Conservation (phyloP, 2,329 filamentous ascomycete genomes). For the Fusarium domesticum region DNA sequence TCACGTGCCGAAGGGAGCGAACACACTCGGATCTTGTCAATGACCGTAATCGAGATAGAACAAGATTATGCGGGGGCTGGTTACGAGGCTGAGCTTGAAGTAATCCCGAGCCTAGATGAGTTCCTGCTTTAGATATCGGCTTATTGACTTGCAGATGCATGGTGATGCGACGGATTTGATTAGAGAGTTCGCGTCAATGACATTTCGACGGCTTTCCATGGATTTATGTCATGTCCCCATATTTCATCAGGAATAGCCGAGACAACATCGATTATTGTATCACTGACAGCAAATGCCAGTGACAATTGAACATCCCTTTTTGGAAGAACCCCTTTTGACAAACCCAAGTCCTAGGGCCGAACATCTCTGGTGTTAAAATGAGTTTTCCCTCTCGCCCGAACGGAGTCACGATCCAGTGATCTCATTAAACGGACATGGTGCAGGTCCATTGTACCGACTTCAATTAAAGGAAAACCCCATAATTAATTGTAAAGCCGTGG, state of each 20-base stretch:
- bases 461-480: conserved; percentile 1
- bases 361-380: background rate
- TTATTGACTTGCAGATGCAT: background rate
- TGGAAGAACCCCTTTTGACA: too few relatives aligned
- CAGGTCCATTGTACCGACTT: conserved; percentile 4
- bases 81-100: background rate
- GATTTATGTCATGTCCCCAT: background rate
- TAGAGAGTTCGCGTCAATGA: background rate
- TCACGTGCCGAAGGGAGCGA: background rate
- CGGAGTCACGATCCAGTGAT: background rate
- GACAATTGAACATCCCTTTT: too few relatives aligned
- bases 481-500: conserved; percentile 9
- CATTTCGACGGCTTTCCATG: background rate
- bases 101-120: background rate
- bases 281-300: background rate
- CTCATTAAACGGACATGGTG: background rate
- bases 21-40: background rate
- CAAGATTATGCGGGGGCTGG: background rate
- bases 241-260: background rate
- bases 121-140: background rate
- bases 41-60: background rate
- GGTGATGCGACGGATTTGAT: background rate
- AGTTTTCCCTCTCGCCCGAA: conserved; percentile 2
- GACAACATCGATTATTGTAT: background rate
- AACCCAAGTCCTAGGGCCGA: too few relatives aligned